Evolutionary conservation across 1,284 basidiomycete species (phyloP), one percentile per base, ranked within the genome.

Genomic region (Cryptococcus hybrid): DNA sequence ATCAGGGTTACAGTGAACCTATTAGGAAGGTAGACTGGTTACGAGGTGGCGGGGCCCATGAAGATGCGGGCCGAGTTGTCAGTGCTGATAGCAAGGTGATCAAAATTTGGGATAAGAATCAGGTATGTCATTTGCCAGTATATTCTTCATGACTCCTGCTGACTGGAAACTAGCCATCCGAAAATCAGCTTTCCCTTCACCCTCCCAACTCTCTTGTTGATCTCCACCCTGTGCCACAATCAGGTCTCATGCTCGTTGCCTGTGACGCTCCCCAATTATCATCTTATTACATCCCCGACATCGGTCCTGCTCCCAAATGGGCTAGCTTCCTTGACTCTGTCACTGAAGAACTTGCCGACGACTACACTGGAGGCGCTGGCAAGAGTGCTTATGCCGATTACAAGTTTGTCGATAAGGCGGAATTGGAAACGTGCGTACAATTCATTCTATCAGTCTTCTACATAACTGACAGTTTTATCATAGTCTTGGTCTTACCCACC

Each of bases 261-360:
- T 95, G 95, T 73, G 93, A 97, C 74, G 90, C 91, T 15, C 90
- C 93, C 52, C 88, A 90, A 62, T 89, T 97, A 86, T 88, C 85
- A 30, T 86, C 88, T 4, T 95, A 90, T 77, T 99, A 94, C 74
- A 88, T 99, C 46, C 96, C 95, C 13, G 90, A 95, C 66, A 84
- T 99, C 5, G 96, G 96, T 0, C 94, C 94, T 3, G 96, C 96
- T 11, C 95, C 96, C 0, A 85, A 86, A 66, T 99, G 96, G 96
- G 93, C 92, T 51, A 88, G 87, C 71, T 99, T 98, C 86, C 84
- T 99, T 58, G 96, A 99, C 80, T 92, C 91, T 67, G 88, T 99
- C 71, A 99, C 96, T 0, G 96, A 99, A 75, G 93, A 97, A 75
- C 88, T 97, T 86, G 94, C 94, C 69, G 89, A 92, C 70, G 88